These are phyloP conservation scores for Rhazya stricta DNA, from an alignment of 257 asterid species.

Conservation along the genomic window DNA sequence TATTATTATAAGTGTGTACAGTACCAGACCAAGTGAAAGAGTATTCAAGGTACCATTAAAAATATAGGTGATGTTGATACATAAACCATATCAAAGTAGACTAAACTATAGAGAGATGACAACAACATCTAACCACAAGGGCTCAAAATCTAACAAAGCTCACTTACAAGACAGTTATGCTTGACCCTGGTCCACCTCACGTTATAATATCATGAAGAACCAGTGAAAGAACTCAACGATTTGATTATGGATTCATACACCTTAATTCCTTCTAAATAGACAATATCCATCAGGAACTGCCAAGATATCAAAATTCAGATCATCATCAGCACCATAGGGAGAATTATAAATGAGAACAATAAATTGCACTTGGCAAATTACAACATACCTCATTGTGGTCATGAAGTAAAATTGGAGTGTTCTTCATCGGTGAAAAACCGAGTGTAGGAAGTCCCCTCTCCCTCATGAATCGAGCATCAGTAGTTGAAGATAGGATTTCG, in stretches of 20 bases:
- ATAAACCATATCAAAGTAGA: neutral
- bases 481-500: slow-evolving; percentile 77
- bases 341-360: slow-evolving; percentile 5
- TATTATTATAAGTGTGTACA: too few species aligned
- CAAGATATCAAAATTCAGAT: slow-evolving; percentile 7
- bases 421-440: slow-evolving; percentile 96
- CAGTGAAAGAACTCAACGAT: slow-evolving; percentile 56
- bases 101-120: neutral
- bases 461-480: slow-evolving; percentile 84
- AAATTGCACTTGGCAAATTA: neutral
- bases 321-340: neutral
- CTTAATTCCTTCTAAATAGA: slow-evolving; percentile 73
- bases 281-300: slow-evolving; percentile 67
- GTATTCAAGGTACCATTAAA: neutral
- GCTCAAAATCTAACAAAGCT: neutral
- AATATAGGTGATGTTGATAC: neutral
- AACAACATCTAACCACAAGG: too few species aligned
- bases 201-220: slow-evolving; percentile 16
- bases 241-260: slow-evolving; percentile 73
- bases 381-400: slow-evolving; percentile 82
- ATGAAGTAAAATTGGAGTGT: slow-evolving; percentile 83
- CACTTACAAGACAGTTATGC: neutral
- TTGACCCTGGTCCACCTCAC: neutral
- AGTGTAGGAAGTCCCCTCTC: slow-evolving; percentile 70
- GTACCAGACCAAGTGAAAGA: too few species aligned